Percentiles rank a stretch among this genome's conserved stretches.
Evolutionary conservation across 306 rosid genomes (phyloP).

Genomic region (Sesbania bispinosa): DNA sequence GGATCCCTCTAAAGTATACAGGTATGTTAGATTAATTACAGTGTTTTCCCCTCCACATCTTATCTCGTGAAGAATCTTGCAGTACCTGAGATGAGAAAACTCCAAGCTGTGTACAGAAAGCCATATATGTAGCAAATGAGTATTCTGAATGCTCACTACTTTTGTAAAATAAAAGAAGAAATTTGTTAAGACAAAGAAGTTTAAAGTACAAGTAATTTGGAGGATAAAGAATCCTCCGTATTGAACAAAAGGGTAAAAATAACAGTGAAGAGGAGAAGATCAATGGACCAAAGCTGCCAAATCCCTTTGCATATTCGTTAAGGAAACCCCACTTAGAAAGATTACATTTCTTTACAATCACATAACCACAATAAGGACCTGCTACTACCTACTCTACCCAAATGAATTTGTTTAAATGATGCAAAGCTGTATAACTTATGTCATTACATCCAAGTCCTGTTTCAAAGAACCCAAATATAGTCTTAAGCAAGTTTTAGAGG

Average conservation of each 20-base stretch:
- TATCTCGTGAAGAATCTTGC: constrained; percentile 84
- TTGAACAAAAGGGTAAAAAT: background rate
- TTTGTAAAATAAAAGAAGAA: background rate
- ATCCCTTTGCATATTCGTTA: background rate
- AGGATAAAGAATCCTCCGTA: background rate
- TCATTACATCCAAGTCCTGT: background rate
- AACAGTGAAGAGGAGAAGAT: background rate
- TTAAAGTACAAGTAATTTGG: background rate
- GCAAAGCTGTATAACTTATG: background rate
- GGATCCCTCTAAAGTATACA: constrained; percentile 3
- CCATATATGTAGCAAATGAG: constrained; percentile 33
- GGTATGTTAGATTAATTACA: constrained; percentile 52
- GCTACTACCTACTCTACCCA: background rate
- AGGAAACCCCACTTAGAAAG: background rate
- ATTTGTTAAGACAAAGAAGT: background rate
- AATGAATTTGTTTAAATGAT: too few relatives aligned
- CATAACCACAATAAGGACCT: background rate
- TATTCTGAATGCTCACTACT: constrained; percentile 18
- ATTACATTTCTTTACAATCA: background rate
- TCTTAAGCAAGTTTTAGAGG: constrained; percentile 5
- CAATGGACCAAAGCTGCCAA: background rate
- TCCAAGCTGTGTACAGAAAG: constrained; percentile 79
- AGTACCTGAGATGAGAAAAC: constrained; percentile 95
- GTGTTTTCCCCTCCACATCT: constrained; percentile 66
- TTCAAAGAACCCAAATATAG: constrained; percentile 1